These are phyloP conservation scores for Colletotrichum tabaci DNA, from an alignment of 2,329 filamentous ascomycete genomes.

Conservation along the genomic window DNA sequence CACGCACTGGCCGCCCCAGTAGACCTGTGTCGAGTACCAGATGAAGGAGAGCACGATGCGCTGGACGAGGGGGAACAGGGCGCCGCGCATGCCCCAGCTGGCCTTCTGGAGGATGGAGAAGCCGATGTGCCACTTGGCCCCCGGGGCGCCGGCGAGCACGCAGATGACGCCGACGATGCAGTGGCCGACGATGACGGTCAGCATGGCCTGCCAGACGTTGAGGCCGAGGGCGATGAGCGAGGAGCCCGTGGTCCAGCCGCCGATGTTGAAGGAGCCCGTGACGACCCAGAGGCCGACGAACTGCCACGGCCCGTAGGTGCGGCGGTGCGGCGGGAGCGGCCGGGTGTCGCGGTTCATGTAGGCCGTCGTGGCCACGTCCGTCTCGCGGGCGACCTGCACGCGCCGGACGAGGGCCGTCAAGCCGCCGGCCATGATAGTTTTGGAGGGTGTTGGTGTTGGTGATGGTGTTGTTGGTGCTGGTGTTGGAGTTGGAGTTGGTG, in stretches of 20 bases:
- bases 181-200: conserved; percentile 47
- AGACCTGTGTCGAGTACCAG: conserved; percentile 48
- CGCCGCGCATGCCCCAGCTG: conserved; percentile 48
- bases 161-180: conserved; percentile 47
- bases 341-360: conserved; percentile 50
- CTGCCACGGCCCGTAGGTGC: conserved; percentile 51
- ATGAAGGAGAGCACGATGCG: conserved; percentile 47
- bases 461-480: background rate
- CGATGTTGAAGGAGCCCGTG: conserved; percentile 53
- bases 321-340: conserved; percentile 48
- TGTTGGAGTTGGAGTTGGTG: too few species aligned
- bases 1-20: conserved; percentile 48
- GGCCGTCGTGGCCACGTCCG: conserved; percentile 45
- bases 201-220: conserved; percentile 49
- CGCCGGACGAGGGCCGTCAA: conserved; percentile 34
- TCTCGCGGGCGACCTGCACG: conserved; percentile 46
- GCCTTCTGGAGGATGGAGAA: conserved; percentile 48
- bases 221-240: conserved; percentile 48
- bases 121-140: conserved; percentile 49
- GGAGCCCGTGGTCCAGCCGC: conserved; percentile 52
- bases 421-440: background rate
- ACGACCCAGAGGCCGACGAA: conserved; percentile 53
- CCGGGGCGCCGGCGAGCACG: conserved; percentile 47
- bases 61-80: conserved; percentile 47
- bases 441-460: too few species aligned